Evolutionary conservation across 768 basidiomycete species (phyloP).

Genomic region (Russula ochroleuca): DNA sequence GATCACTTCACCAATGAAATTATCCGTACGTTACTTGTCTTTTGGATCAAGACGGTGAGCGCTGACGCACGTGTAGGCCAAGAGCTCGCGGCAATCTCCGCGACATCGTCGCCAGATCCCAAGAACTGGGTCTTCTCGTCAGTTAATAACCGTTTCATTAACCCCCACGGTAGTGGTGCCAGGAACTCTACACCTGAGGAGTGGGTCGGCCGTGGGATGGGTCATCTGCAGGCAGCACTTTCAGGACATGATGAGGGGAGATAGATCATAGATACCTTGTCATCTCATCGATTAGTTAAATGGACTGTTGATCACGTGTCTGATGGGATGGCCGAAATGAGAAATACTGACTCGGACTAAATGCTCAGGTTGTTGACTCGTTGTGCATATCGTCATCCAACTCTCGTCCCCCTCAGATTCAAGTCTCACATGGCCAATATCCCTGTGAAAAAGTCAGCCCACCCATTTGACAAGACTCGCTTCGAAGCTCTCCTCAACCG

Average conservation of each 20-base stretch:
- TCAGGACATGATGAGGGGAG: neutral
- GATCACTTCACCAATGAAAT: slow-evolving; percentile 70
- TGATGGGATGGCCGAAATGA: neutral
- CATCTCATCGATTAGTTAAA: neutral
- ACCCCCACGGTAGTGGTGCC: slow-evolving; percentile 32
- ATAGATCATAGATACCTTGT: neutral
- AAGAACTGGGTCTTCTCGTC: slow-evolving; percentile 55
- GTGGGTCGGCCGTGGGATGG: slow-evolving; percentile 52
- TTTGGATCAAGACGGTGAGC: neutral
- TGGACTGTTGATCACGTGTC: slow-evolving; percentile 11
- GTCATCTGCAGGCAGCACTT: slow-evolving; percentile 40
- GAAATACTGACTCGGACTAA: slow-evolving; percentile 2
- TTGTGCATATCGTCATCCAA: neutral
- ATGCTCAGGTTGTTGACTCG: slow-evolving; percentile 19
- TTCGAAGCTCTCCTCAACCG: slow-evolving; percentile 84
- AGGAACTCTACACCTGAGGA: slow-evolving; percentile 50
- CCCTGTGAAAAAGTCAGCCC: slow-evolving; percentile 72
- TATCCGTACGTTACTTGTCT: slow-evolving; percentile 46
- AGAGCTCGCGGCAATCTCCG: slow-evolving; percentile 60
- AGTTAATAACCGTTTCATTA: slow-evolving; percentile 56
- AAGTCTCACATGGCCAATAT: slow-evolving; percentile 31
- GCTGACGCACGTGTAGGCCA: slow-evolving; percentile 39
- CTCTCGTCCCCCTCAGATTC: slow-evolving; percentile 7
- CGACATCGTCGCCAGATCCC: slow-evolving; percentile 55
- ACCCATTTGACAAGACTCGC: slow-evolving; percentile 80